Base-by-base conservation (phyloP, 176 grass and related monocot species). In the Oryza glumipatula region DNA sequence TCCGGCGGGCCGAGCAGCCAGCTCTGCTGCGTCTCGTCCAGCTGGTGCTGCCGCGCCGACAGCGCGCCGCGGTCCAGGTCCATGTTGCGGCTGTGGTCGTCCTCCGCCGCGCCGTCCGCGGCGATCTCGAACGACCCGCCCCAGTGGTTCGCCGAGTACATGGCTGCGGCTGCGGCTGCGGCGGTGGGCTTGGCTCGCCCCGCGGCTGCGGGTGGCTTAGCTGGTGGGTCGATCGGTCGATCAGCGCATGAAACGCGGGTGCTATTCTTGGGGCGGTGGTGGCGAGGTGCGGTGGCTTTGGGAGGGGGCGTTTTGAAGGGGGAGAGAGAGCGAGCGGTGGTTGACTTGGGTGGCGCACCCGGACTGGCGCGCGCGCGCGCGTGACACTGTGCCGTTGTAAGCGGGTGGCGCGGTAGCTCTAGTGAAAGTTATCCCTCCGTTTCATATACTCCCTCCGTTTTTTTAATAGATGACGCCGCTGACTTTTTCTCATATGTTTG, bases 1-100 rank as follows among this genome's bases (percentile, higher is more conserved):
- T 96, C 91, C 80, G 87, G 88, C 60, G 90, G 93, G 69, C 88
- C 89, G 9, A 99, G 88, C 75, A 99, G 81, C 96, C 91, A 99
- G 87, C 96, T 95, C 85, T 94, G 91, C 88, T 99, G 96, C 84
- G 91, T 99, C 85, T 99, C 96, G 83, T 95, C 93, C 70, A 99
- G 84, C 86, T 90, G 86, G 70, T 89, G 80, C 82, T 89, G 90
- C 88, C 77, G 81, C 23, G 33, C 33, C 17, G 94, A 94, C 23
- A 94, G 85, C 44, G 96, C 84, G 16, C 88, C 88, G 24, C 87
- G 87, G 80, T 98, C 96, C 13, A 89, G 23, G 68, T 92, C 93
- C 93, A 95, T 93, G 89, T 92, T 95, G 33, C 83, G 91, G 87
- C 93, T 92, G 60, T 95, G 96, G 85, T 95, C 89, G 33, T 95